Base-by-base conservation (phyloP, 1,139 yeast species). In the Candida glucosophila region DNA sequence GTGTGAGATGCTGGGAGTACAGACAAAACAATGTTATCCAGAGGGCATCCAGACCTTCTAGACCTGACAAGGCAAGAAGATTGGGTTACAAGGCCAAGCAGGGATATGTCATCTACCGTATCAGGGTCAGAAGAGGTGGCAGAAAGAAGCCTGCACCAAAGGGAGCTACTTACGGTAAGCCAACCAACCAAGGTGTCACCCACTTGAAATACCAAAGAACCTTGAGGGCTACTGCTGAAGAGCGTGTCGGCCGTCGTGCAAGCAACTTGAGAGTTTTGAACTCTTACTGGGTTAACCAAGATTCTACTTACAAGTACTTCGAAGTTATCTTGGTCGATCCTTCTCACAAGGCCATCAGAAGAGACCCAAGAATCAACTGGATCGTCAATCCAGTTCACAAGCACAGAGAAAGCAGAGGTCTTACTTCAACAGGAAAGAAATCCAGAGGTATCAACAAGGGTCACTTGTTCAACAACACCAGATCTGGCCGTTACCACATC, bases 161-260 rank as follows among this genome's bases (percentile, higher is more conserved):
- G 90, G 98, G 98, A 82, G 97, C 96, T 57, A 90, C 97, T 64
- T 88, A 88, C 80, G 98, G 98, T 83, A 90, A 90, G 82, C 98
- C 98, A 79, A 90, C 98, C 76, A 90, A 90, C 94, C 95, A 85
- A 76, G 98, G 98, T 83, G 92, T 90, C 52, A 78, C 78, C 77
- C 96, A 90, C 70, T 83, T 90, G 75, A 90, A 90, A 77, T 88
- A 86, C 94, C 98, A 90, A 77, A 85, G 92, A 72, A 80, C 96
- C 44, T 75, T 85, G 67, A 85, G 94, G 70, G 74, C 95, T 51
- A 88, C 95, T 54, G 98, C 98, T 55, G 98, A 90, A 74, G 98
- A 90, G 76, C 86, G 97, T 77, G 95, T 88, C 56, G 98, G 96
- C 58, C 88, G 96, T 67, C 86, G 92, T 67, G 94, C 95, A 67